phyloP scores from a whole-genome alignment of 1,139 yeast genomes.

The Chernovozyma sophiae-reginae region DNA sequence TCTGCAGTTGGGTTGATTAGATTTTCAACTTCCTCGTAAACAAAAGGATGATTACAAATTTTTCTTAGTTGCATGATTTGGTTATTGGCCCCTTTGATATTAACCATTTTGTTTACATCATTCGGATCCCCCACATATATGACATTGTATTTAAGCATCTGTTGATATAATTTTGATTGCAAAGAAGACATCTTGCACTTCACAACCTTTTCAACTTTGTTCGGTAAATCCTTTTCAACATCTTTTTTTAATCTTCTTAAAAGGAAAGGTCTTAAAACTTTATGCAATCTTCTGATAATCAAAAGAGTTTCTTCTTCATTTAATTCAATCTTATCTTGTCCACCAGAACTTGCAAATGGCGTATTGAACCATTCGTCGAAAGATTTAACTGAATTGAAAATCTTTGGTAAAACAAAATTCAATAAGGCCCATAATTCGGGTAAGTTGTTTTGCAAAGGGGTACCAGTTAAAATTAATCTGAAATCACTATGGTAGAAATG shows the following conservation, averaged over 20 bases:
- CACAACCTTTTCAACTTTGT: constrained; percentile 89
- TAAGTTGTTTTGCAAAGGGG: constrained; percentile 79
- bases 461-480: constrained; percentile 79
- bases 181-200: constrained; percentile 92
- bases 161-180: constrained; percentile 75
- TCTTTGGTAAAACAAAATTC: constrained; percentile 74
- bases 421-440: constrained; percentile 84
- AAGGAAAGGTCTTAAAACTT: constrained; percentile 91
- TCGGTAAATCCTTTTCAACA: constrained; percentile 94
- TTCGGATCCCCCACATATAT: constrained; percentile 55
- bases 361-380: constrained; percentile 88
- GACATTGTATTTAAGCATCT: constrained; percentile 69
- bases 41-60: constrained; percentile 97
- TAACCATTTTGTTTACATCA: constrained; percentile 42
- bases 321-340: constrained; percentile 72
- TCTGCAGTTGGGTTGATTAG: constrained; percentile 71
- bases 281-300: constrained; percentile 92
- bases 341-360: constrained; percentile 79
- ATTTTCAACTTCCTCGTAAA: constrained; percentile 90
- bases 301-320: constrained; percentile 92
- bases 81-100: constrained; percentile 82
- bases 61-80: constrained; percentile 95
- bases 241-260: constrained; percentile 93
- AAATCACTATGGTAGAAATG: constrained; percentile 69
- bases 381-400: constrained; percentile 80